phyloP scores from a whole-genome alignment of 2,329 filamentous ascomycete genomes.

The Penicillium brasilianum region DNA sequence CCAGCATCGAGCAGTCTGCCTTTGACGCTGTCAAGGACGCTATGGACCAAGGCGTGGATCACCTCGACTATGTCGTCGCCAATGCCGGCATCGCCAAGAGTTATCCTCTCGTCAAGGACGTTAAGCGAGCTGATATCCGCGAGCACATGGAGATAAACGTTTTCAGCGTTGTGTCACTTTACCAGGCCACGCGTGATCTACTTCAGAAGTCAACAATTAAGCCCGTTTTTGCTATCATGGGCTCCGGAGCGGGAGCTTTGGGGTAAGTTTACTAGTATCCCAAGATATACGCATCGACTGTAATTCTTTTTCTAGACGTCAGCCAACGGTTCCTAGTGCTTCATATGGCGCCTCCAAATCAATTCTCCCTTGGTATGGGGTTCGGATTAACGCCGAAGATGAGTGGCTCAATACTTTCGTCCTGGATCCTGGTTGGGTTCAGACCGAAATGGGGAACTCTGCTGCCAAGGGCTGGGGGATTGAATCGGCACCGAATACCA shows the following conservation, averaged over 20 bases:
- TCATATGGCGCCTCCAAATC: conserved; percentile 41
- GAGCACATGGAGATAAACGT: conserved; percentile 36
- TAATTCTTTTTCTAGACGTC: conserved; percentile 23
- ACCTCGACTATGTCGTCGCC: conserved; percentile 46
- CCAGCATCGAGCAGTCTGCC: conserved; percentile 33
- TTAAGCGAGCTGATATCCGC: conserved; percentile 29
- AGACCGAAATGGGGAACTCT: conserved; percentile 28
- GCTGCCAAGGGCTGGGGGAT: conserved; percentile 29
- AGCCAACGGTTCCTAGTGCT: conserved; percentile 26
- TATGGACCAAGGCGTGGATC: conserved; percentile 32
- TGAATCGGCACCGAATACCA: conserved; percentile 23
- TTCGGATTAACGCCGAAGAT: conserved; percentile 32
- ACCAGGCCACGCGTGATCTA: conserved; percentile 39
- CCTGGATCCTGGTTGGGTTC: conserved; percentile 29
- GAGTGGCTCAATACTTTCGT: conserved; percentile 28
- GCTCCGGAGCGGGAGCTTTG: conserved; percentile 33
- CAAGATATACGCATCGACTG: neutral
- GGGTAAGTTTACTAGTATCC: conserved; percentile 15
- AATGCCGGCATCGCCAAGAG: conserved; percentile 42
- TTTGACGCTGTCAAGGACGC: conserved; percentile 34
- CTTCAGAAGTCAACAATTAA: conserved; percentile 36
- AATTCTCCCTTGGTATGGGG: conserved; percentile 39
- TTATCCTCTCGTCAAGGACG: conserved; percentile 38
- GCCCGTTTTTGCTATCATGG: conserved; percentile 41
- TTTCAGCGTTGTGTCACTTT: conserved; percentile 38